phyloP scores from a whole-genome alignment of 345 rosid species.

The Brassica napus region DNA sequence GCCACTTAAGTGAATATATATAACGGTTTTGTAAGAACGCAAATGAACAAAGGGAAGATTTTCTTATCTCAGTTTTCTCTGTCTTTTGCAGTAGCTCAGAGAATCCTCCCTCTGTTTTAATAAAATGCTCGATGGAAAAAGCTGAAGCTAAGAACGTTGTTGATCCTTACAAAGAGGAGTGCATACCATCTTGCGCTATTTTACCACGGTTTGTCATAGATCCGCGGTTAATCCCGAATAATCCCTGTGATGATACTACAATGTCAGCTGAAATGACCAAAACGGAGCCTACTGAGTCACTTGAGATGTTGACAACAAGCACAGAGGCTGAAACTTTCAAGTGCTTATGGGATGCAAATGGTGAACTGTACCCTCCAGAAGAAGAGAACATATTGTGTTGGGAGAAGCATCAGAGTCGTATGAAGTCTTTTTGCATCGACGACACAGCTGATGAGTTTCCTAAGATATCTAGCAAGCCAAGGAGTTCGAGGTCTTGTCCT shows the following conservation, averaged over 20 bases:
- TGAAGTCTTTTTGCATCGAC: conserved; percentile 61
- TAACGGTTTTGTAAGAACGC: background rate
- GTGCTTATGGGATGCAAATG: conserved; percentile 64
- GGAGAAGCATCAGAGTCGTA: conserved; percentile 57
- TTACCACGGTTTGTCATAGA: conserved; percentile 55
- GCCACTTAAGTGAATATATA: conserved; percentile 28
- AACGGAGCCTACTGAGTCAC: conserved; percentile 32
- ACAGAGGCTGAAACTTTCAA: conserved; percentile 34
- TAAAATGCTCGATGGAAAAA: conserved; percentile 45
- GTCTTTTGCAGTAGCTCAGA: conserved; percentile 47
- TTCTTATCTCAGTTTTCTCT: conserved; percentile 8
- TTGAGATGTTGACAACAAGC: conserved; percentile 26
- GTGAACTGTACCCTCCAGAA: conserved; percentile 52
- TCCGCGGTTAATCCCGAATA: conserved; percentile 52
- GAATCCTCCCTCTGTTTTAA: conserved; percentile 38
- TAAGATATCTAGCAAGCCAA: conserved; percentile 41
- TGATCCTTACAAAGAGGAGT: conserved; percentile 44
- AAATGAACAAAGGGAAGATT: conserved; percentile 11
- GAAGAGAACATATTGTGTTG: conserved; percentile 63
- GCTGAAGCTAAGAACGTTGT: conserved; percentile 28
- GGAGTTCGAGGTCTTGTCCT: conserved; percentile 67
- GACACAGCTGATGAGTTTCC: conserved; percentile 37
- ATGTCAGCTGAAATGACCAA: conserved; percentile 33
- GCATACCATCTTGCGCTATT: conserved; percentile 43
- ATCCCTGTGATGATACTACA: conserved; percentile 35